phyloP scores from a whole-genome alignment of 148 eudicot genomes.

The Rhododendron molle region DNA sequence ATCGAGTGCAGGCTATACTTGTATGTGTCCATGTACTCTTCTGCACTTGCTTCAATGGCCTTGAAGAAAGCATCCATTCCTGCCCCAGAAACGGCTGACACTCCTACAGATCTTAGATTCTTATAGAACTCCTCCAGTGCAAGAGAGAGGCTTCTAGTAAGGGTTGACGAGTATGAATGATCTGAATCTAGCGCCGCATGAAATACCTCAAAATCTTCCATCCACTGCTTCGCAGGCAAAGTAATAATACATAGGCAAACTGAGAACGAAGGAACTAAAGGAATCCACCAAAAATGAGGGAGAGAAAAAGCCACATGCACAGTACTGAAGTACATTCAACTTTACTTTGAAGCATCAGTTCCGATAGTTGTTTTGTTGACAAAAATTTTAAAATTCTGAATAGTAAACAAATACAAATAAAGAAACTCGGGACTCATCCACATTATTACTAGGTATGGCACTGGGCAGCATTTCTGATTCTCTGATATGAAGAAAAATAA shows the following conservation, averaged over 20 bases:
- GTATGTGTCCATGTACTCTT: slow-evolving; percentile 70
- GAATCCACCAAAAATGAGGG: background rate
- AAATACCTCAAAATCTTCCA: slow-evolving; percentile 90
- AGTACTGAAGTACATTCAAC: background rate
- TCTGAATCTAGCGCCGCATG: slow-evolving; percentile 86
- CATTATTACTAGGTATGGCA: background rate
- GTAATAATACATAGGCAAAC: background rate
- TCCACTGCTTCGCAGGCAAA: slow-evolving; percentile 58
- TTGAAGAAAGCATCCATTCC: slow-evolving; percentile 89
- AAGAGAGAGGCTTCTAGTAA: slow-evolving; percentile 79
- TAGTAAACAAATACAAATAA: background rate
- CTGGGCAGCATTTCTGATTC: background rate
- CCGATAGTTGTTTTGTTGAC: background rate
- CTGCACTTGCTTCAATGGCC: slow-evolving; percentile 66
- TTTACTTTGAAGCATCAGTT: background rate
- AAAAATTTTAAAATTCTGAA: background rate
- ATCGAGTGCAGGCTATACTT: slow-evolving; percentile 25
- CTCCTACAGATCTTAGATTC: slow-evolving; percentile 79
- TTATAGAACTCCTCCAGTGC: slow-evolving; percentile 83
- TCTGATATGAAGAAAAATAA: background rate
- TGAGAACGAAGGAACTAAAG: background rate
- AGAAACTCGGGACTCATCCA: background rate
- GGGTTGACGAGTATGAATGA: slow-evolving; percentile 65
- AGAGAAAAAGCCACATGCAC: background rate
- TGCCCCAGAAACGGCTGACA: slow-evolving; percentile 83